Evolutionary conservation across 306 rosid genomes (phyloP).

Genomic region (Dryas drummondii): DNA sequence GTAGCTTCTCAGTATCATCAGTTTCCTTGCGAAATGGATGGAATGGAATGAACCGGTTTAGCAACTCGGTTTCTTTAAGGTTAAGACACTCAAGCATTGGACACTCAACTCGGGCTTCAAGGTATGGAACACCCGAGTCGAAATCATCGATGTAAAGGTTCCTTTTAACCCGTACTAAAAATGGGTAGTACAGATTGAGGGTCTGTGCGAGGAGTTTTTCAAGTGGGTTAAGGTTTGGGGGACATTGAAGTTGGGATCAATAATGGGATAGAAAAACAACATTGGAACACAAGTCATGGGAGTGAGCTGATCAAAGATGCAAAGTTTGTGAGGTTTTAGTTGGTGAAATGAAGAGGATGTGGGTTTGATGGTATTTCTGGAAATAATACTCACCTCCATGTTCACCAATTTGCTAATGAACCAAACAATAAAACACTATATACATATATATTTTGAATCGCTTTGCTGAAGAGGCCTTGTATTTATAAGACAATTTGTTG

Average conservation of each 20-base stretch:
- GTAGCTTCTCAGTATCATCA: background rate
- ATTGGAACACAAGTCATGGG: constrained; percentile 17
- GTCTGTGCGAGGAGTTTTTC: constrained; percentile 40
- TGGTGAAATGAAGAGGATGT: constrained; percentile 24
- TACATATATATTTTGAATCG: too few relatives aligned
- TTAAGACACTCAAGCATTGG: constrained; percentile 34
- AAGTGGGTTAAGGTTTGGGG: background rate
- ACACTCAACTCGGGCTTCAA: constrained; percentile 34
- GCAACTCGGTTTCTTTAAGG: constrained; percentile 27
- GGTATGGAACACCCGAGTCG: constrained; percentile 38
- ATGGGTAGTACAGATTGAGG: constrained; percentile 43
- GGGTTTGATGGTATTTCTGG: constrained; percentile 41
- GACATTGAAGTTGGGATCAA: background rate
- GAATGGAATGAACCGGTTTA: constrained; percentile 38
- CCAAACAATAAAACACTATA: too few relatives aligned
- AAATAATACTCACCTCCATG: constrained; percentile 36
- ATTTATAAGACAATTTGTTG: too few relatives aligned
- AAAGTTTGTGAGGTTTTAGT: constrained; percentile 15
- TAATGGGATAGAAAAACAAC: constrained; percentile 7
- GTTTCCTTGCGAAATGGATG: constrained; percentile 29
- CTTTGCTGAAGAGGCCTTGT: too few relatives aligned
- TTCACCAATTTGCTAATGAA: background rate
- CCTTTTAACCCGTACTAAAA: constrained; percentile 39
- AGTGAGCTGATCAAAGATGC: constrained; percentile 21
- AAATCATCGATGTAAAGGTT: constrained; percentile 34